Evolutionary conservation across 2,329 filamentous ascomycete genomes (phyloP).

Genomic region (Ophiostoma triangulosporum): DNA sequence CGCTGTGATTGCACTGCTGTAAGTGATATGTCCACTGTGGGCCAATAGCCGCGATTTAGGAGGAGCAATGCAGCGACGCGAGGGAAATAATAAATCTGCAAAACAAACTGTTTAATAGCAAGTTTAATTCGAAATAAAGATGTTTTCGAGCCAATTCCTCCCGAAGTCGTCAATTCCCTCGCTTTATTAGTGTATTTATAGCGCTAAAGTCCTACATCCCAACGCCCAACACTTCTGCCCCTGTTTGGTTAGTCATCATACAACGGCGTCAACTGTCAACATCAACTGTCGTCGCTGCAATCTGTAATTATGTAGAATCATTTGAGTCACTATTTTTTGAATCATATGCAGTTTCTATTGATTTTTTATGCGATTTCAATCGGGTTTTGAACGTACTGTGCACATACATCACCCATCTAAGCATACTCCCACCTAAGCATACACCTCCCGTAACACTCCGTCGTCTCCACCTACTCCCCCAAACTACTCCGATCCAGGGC

Average conservation of each 20-base stretch:
- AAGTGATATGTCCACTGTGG: neutral
- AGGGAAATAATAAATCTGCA: neutral
- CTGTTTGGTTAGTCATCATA: no score
- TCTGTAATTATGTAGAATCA: no score
- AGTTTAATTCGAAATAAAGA: neutral
- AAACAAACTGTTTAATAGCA: conserved; percentile 1
- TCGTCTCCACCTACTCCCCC: conserved; percentile 7
- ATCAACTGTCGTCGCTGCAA: no score
- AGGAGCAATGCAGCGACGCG: conserved; percentile 8
- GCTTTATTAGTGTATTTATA: conserved; percentile 2
- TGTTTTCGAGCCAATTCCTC: conserved; percentile 12
- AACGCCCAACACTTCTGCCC: no score
- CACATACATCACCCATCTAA: no score
- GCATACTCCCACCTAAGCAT: neutral
- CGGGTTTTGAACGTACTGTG: no score
- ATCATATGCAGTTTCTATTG: no score
- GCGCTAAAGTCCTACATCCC: conserved; percentile 2
- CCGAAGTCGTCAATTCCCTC: conserved; percentile 12
- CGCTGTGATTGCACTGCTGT: neutral
- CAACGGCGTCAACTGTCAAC: no score
- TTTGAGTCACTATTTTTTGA: no score
- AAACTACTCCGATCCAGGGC: conserved; percentile 8
- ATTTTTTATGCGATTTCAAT: no score
- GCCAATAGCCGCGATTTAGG: conserved; percentile 1
- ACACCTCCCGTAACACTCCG: conserved; percentile 1